Evolutionary conservation across 805 yeast genomes (phyloP).

Genomic region (Blastobotrys chiropterorum): DNA sequence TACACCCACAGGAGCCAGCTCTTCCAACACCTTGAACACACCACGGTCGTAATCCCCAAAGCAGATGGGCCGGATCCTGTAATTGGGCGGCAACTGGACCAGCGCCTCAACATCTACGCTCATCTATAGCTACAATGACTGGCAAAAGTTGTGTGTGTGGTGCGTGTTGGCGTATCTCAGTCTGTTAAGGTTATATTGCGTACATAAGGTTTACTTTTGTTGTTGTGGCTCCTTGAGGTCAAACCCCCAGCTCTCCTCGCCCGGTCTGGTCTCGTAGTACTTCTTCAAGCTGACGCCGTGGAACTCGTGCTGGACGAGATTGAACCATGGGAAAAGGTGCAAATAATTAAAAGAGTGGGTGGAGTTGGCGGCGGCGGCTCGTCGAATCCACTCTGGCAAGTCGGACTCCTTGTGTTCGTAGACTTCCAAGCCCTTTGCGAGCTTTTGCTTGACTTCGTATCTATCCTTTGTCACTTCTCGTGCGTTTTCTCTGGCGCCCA

Average conservation of each 20-base stretch:
- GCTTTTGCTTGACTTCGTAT: conserved; percentile 60
- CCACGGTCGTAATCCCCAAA: conserved; percentile 13
- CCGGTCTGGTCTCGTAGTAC: conserved; percentile 43
- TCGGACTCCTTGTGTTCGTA: conserved; percentile 51
- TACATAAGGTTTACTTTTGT: too few species aligned
- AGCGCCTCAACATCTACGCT: neutral
- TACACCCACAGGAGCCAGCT: conserved; percentile 15
- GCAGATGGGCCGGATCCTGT: conserved; percentile 11
- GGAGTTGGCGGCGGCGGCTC: conserved; percentile 70
- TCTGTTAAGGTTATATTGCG: too few species aligned
- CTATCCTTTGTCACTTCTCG: conserved; percentile 69
- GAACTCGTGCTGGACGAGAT: conserved; percentile 70
- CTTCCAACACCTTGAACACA: conserved; percentile 12
- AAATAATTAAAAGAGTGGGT: conserved; percentile 57
- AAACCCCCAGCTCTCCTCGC: conserved; percentile 55
- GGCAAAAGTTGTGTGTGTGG: too few species aligned
- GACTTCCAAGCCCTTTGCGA: conserved; percentile 60
- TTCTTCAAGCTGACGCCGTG: conserved; percentile 69
- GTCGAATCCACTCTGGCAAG: conserved; percentile 64
- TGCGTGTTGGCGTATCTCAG: too few species aligned
- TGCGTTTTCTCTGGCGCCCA: conserved; percentile 69
- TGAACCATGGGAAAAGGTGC: conserved; percentile 74
- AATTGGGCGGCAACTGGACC: conserved; percentile 13
- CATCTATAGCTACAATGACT: too few species aligned
- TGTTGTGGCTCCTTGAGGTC: conserved; percentile 14